Percentiles rank a stretch among this genome's conserved stretches.
Conservation (phyloP, 352 stramenopile genomes). For the Globisporangium cylindrosporum region DNA sequence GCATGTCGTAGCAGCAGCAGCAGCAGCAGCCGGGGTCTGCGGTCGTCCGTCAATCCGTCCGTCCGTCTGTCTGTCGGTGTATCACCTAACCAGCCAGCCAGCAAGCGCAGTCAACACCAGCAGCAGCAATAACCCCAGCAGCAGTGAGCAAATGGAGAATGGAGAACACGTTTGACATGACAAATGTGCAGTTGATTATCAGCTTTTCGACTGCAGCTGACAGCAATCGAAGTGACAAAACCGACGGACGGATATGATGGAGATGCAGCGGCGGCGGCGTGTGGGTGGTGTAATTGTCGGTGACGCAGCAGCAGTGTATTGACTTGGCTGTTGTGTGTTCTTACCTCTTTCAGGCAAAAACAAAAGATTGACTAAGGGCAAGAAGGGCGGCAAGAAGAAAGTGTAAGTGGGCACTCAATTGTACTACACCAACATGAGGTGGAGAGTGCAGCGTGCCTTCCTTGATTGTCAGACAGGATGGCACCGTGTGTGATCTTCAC, state of each 20-base stretch:
- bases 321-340: not conserved
- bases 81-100: not conserved
- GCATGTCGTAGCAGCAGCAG: slow-evolving; percentile 6
- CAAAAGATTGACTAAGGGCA: slow-evolving; percentile 90
- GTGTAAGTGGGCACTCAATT: slow-evolving; percentile 50
- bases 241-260: slow-evolving; percentile 5
- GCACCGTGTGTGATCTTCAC: not conserved
- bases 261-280: not conserved
- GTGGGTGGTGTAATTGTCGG: not conserved
- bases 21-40: not conserved
- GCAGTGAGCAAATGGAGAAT: not conserved
- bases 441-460: not conserved
- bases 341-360: slow-evolving; percentile 72
- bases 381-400: slow-evolving; percentile 93
- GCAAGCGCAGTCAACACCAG: not conserved
- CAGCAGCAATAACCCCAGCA: slow-evolving; percentile 17
- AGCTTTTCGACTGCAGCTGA: not conserved
- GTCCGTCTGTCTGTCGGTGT: not conserved
- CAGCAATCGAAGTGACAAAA: not conserved
- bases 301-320: not conserved
- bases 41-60: slow-evolving; percentile 1
- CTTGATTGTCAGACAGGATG: not conserved
- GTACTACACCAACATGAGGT: not conserved
- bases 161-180: not conserved
- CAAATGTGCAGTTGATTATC: not conserved